Evolutionary conservation across 495 filamentous ascomycete species (phyloP), one percentile per base, ranked within the genome.

Genomic region (Penicillium coffeae): DNA sequence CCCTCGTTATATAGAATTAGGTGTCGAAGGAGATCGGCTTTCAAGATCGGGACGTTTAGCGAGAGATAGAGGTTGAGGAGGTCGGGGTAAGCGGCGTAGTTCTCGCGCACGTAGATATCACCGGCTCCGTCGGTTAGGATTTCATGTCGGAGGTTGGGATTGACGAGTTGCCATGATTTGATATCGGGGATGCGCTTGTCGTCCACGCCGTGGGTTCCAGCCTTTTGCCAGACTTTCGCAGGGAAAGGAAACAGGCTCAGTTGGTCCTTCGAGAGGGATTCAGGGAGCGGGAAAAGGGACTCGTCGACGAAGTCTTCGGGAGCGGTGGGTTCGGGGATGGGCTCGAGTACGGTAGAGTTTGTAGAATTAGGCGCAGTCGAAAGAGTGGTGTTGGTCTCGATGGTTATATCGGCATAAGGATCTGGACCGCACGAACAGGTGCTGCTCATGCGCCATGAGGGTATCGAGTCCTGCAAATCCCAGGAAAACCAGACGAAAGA

Each of bases 21-120:
- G 47, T 74, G 68, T 19, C 71, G 62, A 7, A 75, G 56, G 8
- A 75, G 63, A 42, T 76, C 72, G 27, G 71, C 70, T 48, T 59
- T 57, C 16, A 68, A 48, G 36, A 71, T 69, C 1, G 60, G 65
- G 7, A 71, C 57, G 1, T 55, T 50, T 4, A 72, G 47, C 14
- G 52, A 52, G 19, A 52, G 25, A 37, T 68, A 72, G 7, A 51
- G 47, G 8, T 60, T 45, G 9, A 59, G 45, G 5, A 65, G 51
- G 0, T 60, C 47, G 3, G 62, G 65, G 42, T 42, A 48, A 13
- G 53, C 22, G 10, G 65, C 43, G 37, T 57, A 69, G 21, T 58
- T 38, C 0, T 65, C 65, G 5, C 33, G 48, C 10, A 71, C 59
- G 45, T 66, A 73, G 18, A 49, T 45, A 12, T 69, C 56, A 33